phyloP scores from a whole-genome alignment of 148 eudicot species.

The Limonium bicolor region DNA sequence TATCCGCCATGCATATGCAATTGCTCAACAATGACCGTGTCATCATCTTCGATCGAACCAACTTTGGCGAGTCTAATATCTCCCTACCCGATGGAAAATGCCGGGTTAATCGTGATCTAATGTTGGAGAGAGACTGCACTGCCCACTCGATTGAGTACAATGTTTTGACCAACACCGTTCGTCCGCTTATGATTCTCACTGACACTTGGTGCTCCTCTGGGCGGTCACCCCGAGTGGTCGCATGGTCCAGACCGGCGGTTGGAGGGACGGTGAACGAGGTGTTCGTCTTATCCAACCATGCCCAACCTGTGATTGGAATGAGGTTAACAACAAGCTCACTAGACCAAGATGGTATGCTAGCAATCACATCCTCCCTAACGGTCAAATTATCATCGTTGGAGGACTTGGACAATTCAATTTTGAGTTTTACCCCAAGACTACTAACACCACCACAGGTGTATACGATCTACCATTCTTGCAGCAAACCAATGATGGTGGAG shows the following conservation, averaged over 20 bases:
- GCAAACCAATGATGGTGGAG: slow-evolving; percentile 20
- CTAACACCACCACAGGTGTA: neutral
- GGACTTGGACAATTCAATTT: slow-evolving; percentile 40
- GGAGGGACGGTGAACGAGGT: slow-evolving; percentile 40
- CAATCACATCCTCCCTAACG: slow-evolving; percentile 57
- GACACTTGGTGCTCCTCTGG: slow-evolving; percentile 88
- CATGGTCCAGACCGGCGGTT: slow-evolving; percentile 65
- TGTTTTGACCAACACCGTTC: slow-evolving; percentile 26
- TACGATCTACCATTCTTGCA: slow-evolving; percentile 28
- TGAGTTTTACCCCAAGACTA: slow-evolving; percentile 48
- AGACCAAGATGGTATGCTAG: slow-evolving; percentile 37
- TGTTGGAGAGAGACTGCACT: too few species aligned
- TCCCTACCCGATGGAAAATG: too few species aligned
- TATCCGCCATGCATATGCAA: too few species aligned
- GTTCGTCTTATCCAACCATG: slow-evolving; percentile 27
- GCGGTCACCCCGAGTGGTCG: slow-evolving; percentile 31
- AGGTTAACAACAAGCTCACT: slow-evolving; percentile 6
- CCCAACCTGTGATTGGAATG: slow-evolving; percentile 35
- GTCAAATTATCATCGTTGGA: slow-evolving; percentile 45
- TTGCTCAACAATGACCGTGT: too few species aligned
- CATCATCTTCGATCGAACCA: too few species aligned
- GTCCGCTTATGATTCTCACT: slow-evolving; percentile 47
- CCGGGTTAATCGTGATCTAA: too few species aligned
- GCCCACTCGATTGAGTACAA: slow-evolving; percentile 75
- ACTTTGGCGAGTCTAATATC: too few species aligned